Evolutionary conservation across 2,329 filamentous ascomycete genomes (phyloP), one percentile per base, ranked within the genome.

Genomic region (Calonectria montana): DNA sequence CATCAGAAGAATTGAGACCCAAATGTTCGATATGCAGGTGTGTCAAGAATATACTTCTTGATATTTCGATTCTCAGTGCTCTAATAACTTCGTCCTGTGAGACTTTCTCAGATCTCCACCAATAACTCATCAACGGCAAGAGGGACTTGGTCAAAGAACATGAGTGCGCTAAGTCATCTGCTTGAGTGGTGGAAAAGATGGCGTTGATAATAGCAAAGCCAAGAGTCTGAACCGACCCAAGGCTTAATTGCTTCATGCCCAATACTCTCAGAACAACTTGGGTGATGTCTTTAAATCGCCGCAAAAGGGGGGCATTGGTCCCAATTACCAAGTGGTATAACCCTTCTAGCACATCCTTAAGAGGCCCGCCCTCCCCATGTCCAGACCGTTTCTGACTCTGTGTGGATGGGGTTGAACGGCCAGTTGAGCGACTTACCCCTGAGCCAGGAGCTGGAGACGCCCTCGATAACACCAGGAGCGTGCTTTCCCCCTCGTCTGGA

Each of bases 131-230:
- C 53, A 96, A 82, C 1, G 94, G 93, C 27, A 98, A 80, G 9
- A 96, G 81, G 8, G 90, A 87, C 67, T 87, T 84, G 18, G 93
- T 87, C 43, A 93, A 84, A 39, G 85, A 86, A 74, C 89, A 89
- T 3, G 92, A 90, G 65, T 95, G 86, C 0, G 86, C 82, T 16
- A 92, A 87, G 72, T 94, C 89, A 78, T 98, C 94, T 57, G 92
- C 90, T 68, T 94, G 88, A 3, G 91, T 89, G 69, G 88, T 89
- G 45, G 88, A 85, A 61, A 97, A 85, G 7, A 97, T 82, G 62
- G 87, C 86, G 83, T 97, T 97, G 78, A 98, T 87, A 50, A 92
- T 89, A 50, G 91, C 91, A 80, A 98, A 95, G 18, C 93, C 93
- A 68, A 92, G 84, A 78, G 93, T 92, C 76, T 95, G 94, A 63